A percentile compares a stretch with the other conserved stretches of the same genome.
Conservation (phyloP, 768 basidiomycete genomes). For the Russula earlei region DNA sequence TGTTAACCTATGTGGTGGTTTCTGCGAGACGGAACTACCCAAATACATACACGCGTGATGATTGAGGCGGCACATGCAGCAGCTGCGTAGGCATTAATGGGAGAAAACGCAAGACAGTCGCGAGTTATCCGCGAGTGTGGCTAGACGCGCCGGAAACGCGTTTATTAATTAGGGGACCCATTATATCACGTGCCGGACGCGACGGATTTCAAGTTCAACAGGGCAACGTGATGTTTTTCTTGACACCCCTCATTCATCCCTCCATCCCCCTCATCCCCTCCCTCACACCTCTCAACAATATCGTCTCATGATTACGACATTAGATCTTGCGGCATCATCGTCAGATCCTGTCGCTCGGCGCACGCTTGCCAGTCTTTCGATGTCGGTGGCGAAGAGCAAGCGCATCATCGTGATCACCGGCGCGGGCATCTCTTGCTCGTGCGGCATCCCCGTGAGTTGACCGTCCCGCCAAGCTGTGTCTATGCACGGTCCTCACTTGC, state of each 20-base stretch:
- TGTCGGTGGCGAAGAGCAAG: slow-evolving; percentile 74
- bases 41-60: slow-evolving; percentile 6
- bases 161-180: slow-evolving; percentile 1
- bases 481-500: slow-evolving; percentile 4
- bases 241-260: slow-evolving; percentile 9
- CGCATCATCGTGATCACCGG: slow-evolving; percentile 87
- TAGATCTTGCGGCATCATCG: slow-evolving; percentile 40
- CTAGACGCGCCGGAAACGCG: slow-evolving; percentile 8
- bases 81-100: background rate
- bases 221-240: slow-evolving; percentile 8
- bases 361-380: slow-evolving; percentile 59
- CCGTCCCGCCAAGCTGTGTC: background rate
- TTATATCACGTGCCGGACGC: slow-evolving; percentile 13
- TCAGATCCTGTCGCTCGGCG: slow-evolving; percentile 47
- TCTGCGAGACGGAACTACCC: background rate
- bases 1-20: background rate
- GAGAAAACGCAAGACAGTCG: background rate
- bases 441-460: slow-evolving; percentile 82
- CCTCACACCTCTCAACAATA: slow-evolving; percentile 6
- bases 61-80: slow-evolving; percentile 7
- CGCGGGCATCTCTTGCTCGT: slow-evolving; percentile 93
- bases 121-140: slow-evolving; percentile 14
- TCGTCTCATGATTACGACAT: slow-evolving; percentile 40
- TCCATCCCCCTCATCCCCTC: background rate
- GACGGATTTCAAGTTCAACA: slow-evolving; percentile 13